Percentiles rank a stretch among this genome's conserved stretches.
Conservation (phyloP, 78 protist genomes). For the Dictyostelium purpureum region DNA sequence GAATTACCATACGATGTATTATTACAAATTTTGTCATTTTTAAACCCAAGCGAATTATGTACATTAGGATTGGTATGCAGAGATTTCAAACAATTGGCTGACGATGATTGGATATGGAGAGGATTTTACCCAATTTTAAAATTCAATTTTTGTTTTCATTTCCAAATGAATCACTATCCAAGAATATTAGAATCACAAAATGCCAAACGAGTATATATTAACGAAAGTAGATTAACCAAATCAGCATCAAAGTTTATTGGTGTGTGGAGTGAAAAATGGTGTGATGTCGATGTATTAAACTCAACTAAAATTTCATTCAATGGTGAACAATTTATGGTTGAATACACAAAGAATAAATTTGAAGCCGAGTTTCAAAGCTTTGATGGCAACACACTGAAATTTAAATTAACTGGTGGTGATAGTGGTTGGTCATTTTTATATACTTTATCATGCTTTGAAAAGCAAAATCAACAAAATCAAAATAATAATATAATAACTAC, state of each 20-base stretch:
- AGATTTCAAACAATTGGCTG: background rate
- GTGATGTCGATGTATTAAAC: slow-evolving; percentile 42
- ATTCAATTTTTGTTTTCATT: background rate
- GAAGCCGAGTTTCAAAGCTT: slow-evolving; percentile 13
- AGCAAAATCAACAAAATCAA: background rate
- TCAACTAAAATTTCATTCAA: slow-evolving; percentile 25
- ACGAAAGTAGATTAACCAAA: background rate
- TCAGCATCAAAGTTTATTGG: slow-evolving; percentile 18
- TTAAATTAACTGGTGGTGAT: slow-evolving; percentile 62
- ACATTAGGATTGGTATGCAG: slow-evolving; percentile 1
- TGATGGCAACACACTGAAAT: background rate
- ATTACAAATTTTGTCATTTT: slow-evolving; percentile 20
- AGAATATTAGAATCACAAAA: background rate
- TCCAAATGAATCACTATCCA: background rate
- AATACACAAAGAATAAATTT: slow-evolving; percentile 62
- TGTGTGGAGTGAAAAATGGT: slow-evolving; percentile 66
- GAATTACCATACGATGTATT: slow-evolving; percentile 19
- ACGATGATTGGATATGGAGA: slow-evolving; percentile 45
- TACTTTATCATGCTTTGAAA: background rate
- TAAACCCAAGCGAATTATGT: slow-evolving; percentile 28
- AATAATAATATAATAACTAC: no score
- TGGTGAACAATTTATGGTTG: background rate
- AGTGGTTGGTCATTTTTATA: slow-evolving; percentile 72
- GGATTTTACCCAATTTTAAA: slow-evolving; percentile 1
- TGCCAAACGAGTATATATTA: background rate